These are phyloP conservation scores for Fusarium bulbicola DNA, from an alignment of 2,329 filamentous ascomycete species.

Conservation along the genomic window DNA sequence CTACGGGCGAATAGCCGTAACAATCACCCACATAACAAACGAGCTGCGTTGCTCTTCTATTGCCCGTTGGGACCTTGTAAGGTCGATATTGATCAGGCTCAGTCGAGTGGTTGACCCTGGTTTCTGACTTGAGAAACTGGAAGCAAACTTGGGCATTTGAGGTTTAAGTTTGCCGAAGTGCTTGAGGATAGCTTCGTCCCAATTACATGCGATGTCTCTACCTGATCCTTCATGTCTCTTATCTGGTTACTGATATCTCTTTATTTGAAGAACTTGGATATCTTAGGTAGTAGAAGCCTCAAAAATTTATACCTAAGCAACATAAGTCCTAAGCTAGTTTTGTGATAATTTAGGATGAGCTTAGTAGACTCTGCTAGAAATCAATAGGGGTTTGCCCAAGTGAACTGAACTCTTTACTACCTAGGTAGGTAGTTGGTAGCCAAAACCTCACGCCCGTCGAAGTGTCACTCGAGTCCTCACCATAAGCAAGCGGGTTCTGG, in stretches of 20 bases:
- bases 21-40: neutral
- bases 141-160: neutral
- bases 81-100: neutral
- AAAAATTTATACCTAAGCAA: neutral
- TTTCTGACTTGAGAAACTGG: neutral
- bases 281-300: neutral
- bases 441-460: neutral
- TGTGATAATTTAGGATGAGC: neutral
- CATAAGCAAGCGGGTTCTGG: neutral
- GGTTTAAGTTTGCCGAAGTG: neutral
- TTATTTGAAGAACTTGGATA: neutral
- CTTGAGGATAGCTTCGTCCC: neutral
- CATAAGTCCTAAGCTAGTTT: neutral
- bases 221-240: neutral
- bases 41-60: neutral
- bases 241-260: neutral
- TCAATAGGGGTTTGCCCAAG: neutral
- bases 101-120: neutral
- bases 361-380: neutral
- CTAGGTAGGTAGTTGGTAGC: neutral
- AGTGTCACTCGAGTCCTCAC: neutral
- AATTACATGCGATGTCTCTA: neutral
- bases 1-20: neutral
- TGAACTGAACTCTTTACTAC: neutral
- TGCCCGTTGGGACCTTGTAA: neutral